phyloP scores from a whole-genome alignment of 2,329 filamentous ascomycete genomes.

The Ambrosiella cleistominuta region DNA sequence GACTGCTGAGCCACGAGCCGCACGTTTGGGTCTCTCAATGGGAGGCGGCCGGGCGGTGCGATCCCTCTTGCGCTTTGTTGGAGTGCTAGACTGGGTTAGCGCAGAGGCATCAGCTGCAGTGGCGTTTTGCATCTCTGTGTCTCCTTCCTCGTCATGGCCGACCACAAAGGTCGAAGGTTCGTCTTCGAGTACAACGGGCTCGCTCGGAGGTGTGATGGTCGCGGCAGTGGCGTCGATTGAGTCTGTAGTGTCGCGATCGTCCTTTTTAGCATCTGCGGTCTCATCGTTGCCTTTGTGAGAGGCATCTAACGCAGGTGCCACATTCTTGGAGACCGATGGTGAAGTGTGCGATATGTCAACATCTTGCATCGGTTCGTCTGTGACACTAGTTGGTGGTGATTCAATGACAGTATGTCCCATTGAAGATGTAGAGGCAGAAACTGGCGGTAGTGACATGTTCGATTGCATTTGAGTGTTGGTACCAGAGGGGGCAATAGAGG shows the following conservation, averaged over 20 bases:
- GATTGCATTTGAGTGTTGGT: neutral
- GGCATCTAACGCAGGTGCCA: neutral
- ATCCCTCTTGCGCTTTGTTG: constrained; percentile 10
- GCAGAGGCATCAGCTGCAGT: constrained; percentile 25
- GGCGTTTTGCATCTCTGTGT: constrained; percentile 37
- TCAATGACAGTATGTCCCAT: constrained; percentile 1
- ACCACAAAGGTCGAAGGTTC: constrained; percentile 6
- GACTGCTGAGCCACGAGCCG: constrained; percentile 10
- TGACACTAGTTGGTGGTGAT: constrained; percentile 10
- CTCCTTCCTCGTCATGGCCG: constrained; percentile 41
- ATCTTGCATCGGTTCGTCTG: constrained; percentile 1
- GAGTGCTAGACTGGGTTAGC: constrained; percentile 17
- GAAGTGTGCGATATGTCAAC: neutral
- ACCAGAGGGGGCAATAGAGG: neutral
- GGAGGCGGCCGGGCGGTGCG: neutral
- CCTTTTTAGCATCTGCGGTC: neutral
- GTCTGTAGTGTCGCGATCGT: neutral
- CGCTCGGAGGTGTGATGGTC: constrained; percentile 9
- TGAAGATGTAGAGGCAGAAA: neutral
- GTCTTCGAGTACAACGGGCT: constrained; percentile 7
- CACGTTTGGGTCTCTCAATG: constrained; percentile 15
- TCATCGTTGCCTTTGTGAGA: neutral
- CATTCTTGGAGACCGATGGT: neutral
- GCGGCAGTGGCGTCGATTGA: neutral
- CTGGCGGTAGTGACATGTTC: neutral